These are phyloP conservation scores for Uronychia setigera DNA, from an alignment of 73 alveolate genomes.

Conservation along the genomic window DNA sequence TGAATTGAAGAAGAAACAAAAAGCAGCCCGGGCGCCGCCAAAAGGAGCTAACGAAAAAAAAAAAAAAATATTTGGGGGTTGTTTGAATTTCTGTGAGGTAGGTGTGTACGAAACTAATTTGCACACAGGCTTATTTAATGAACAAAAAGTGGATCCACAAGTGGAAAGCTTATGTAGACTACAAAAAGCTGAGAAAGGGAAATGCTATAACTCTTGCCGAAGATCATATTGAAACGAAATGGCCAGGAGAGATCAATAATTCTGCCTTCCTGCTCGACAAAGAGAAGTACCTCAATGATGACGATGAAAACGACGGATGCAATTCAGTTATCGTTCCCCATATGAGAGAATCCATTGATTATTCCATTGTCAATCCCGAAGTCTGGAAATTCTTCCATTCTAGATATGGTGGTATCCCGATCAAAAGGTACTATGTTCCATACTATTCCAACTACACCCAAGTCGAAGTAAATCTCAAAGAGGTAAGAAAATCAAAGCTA, in stretches of 20 bases:
- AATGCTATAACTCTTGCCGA: neutral
- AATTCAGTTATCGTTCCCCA: slow-evolving; percentile 16
- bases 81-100: no score
- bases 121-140: slow-evolving; percentile 27
- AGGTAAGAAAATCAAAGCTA: neutral
- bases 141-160: slow-evolving; percentile 25
- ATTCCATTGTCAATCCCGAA: slow-evolving; percentile 19
- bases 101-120: neutral
- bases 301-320: neutral
- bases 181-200: slow-evolving; percentile 10
- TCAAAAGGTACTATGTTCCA: slow-evolving; percentile 36
- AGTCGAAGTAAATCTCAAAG: slow-evolving; percentile 10
- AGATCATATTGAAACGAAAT: neutral
- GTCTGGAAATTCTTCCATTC: slow-evolving; percentile 29
- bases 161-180: slow-evolving; percentile 30
- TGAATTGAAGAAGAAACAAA: slow-evolving; percentile 5
- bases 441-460: slow-evolving; percentile 18
- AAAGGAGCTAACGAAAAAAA: no score
- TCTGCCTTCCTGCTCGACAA: slow-evolving; percentile 32
- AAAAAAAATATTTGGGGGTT: no score
- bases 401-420: slow-evolving; percentile 40
- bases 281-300: slow-evolving; percentile 27
- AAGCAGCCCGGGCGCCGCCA: slow-evolving; percentile 11
- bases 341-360: slow-evolving; percentile 18
- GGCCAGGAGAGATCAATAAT: neutral